A percentile compares a stretch with the other conserved stretches of the same genome.
These are phyloP conservation scores for Lagenaria siceraria DNA, from an alignment of 306 rosid species.

Conservation along the genomic window DNA sequence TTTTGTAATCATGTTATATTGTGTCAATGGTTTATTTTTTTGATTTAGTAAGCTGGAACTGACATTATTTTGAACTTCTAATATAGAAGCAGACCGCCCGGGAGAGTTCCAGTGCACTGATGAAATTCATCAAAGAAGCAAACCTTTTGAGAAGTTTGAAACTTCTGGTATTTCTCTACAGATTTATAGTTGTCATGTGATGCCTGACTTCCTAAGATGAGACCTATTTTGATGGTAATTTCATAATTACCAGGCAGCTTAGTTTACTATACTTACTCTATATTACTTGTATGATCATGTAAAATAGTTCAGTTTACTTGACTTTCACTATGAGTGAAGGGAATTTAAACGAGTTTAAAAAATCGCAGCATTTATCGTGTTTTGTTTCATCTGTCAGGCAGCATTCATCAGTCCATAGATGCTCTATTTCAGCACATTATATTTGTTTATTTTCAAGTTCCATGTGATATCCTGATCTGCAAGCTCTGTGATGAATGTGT, in stretches of 20 bases:
- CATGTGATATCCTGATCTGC: neutral
- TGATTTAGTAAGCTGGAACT: neutral
- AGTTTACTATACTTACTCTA: neutral
- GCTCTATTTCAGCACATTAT: neutral
- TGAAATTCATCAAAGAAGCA: constrained; percentile 24
- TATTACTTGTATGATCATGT: neutral
- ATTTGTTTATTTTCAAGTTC: neutral
- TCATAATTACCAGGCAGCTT: neutral
- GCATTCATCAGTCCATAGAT: neutral
- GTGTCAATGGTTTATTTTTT: neutral
- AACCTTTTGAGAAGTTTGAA: constrained; percentile 2
- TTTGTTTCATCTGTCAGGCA: neutral
- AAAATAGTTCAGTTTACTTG: neutral
- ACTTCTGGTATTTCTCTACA: neutral
- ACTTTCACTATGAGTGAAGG: neutral
- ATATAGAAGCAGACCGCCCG: neutral
- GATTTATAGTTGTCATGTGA: neutral
- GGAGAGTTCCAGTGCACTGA: constrained; percentile 1
- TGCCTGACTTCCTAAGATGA: neutral
- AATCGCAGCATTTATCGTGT: neutral
- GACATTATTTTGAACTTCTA: neutral
- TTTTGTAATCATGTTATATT: neutral
- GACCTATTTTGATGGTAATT: neutral
- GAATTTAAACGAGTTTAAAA: neutral
- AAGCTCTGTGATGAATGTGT: neutral